Conservation (phyloP, 1,139 yeast species). For the Sugiyamaella grinbergsii region DNA sequence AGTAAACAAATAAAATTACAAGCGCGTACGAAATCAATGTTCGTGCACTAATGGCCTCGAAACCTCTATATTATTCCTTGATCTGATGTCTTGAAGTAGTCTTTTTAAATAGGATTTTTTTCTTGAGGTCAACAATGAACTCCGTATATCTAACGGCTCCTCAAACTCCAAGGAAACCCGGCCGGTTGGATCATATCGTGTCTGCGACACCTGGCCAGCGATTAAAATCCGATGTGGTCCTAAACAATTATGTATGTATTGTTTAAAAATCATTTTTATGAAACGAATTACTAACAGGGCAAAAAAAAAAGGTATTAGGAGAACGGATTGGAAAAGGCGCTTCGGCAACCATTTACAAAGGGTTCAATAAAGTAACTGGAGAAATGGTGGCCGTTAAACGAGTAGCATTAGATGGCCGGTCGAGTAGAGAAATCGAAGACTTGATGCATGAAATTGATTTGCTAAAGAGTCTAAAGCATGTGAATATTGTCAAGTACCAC, state of each 20-base stretch:
- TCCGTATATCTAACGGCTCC: background rate
- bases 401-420: constrained; percentile 54
- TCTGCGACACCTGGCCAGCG: constrained; percentile 32
- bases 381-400: constrained; percentile 86
- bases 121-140: constrained; percentile 10
- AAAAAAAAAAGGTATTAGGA: constrained; percentile 47
- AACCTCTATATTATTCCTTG: too few species aligned
- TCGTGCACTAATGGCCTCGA: too few species aligned
- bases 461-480: constrained; percentile 72
- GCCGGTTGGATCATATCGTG: constrained; percentile 17
- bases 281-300: constrained; percentile 6
- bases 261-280: background rate
- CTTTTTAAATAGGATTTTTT: too few species aligned
- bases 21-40: too few species aligned
- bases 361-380: constrained; percentile 62
- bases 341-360: constrained; percentile 72
- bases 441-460: constrained; percentile 52
- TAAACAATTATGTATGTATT: constrained; percentile 28
- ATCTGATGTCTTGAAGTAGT: too few species aligned
- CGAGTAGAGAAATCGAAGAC: constrained; percentile 42
- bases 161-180: constrained; percentile 12
- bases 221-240: constrained; percentile 24
- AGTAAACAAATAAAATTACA: too few species aligned
- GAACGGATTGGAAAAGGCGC: constrained; percentile 78
- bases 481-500: constrained; percentile 84